phyloP scores from a whole-genome alignment of 2,329 filamentous ascomycete species.

The Thelonectria olida region DNA sequence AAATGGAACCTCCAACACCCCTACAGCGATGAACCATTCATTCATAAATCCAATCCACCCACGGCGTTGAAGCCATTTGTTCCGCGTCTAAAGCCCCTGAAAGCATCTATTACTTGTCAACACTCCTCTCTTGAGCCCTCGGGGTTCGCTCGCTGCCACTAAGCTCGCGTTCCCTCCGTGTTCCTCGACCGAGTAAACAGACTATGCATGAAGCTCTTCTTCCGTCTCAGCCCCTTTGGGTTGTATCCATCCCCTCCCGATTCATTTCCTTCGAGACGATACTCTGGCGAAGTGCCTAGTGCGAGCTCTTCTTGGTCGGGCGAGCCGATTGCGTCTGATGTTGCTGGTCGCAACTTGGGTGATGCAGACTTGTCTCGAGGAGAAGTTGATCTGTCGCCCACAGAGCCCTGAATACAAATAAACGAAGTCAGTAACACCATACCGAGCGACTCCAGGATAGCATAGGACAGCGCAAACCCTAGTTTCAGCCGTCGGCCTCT shows the following conservation, averaged over 20 bases:
- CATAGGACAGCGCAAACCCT: constrained; percentile 20
- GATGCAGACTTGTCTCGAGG: neutral
- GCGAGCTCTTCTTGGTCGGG: neutral
- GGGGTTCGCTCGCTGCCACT: neutral
- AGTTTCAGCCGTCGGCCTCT: constrained; percentile 23
- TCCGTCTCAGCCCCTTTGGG: constrained; percentile 43
- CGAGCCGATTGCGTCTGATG: neutral
- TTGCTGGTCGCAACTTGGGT: neutral
- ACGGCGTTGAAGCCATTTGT: no score
- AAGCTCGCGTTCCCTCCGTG: neutral
- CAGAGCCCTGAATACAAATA: constrained; percentile 4
- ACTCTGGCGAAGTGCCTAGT: neutral
- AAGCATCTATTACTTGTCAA: no score
- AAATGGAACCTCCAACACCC: no score
- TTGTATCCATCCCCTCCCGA: neutral
- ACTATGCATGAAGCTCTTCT: constrained; percentile 58
- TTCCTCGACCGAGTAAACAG: constrained; percentile 45
- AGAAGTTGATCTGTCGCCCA: neutral
- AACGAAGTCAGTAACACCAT: neutral
- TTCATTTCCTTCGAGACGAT: neutral
- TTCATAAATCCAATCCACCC: no score
- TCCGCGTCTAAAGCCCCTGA: no score
- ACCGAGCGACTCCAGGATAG: neutral
- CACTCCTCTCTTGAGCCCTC: neutral
- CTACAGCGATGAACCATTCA: no score